phyloP scores from a whole-genome alignment of 2,329 filamentous ascomycete species.

The Hypoxylon sp. region DNA sequence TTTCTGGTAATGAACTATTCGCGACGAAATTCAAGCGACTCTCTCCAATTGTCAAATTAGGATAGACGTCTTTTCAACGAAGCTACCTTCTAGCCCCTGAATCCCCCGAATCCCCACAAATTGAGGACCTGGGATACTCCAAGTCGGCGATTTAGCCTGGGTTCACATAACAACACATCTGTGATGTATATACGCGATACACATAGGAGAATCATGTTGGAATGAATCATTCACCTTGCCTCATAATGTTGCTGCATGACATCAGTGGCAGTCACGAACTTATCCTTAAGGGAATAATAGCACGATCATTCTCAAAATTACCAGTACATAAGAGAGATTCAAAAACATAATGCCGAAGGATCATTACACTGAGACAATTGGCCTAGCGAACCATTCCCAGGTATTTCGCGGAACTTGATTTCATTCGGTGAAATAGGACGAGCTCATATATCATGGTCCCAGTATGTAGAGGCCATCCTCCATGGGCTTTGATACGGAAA shows the following conservation, averaged over 20 bases:
- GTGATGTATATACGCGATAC: neutral
- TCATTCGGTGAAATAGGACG: neutral
- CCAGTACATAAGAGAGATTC: neutral
- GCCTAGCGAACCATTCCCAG: neutral
- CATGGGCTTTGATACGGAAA: neutral
- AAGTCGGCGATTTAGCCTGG: slow-evolving; percentile 39
- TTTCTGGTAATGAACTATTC: slow-evolving; percentile 34
- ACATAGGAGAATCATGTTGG: neutral
- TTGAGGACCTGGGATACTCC: slow-evolving; percentile 31
- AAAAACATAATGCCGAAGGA: neutral
- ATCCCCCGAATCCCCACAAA: slow-evolving; percentile 32
- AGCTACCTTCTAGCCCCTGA: slow-evolving; percentile 15
- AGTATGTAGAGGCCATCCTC: neutral
- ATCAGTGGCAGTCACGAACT: slow-evolving; percentile 1
- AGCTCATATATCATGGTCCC: neutral
- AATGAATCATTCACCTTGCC: slow-evolving; percentile 3
- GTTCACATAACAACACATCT: slow-evolving; percentile 1
- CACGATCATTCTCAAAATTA: neutral
- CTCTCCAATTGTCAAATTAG: slow-evolving; percentile 30
- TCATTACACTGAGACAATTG: neutral
- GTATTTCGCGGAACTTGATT: neutral
- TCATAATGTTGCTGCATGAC: slow-evolving; percentile 21
- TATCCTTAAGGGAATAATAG: too few species aligned
- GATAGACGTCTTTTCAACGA: slow-evolving; percentile 12
- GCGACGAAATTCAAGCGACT: slow-evolving; percentile 13